phyloP scores from a whole-genome alignment of 2,329 filamentous ascomycete genomes.

The Fusarium torreyae region DNA sequence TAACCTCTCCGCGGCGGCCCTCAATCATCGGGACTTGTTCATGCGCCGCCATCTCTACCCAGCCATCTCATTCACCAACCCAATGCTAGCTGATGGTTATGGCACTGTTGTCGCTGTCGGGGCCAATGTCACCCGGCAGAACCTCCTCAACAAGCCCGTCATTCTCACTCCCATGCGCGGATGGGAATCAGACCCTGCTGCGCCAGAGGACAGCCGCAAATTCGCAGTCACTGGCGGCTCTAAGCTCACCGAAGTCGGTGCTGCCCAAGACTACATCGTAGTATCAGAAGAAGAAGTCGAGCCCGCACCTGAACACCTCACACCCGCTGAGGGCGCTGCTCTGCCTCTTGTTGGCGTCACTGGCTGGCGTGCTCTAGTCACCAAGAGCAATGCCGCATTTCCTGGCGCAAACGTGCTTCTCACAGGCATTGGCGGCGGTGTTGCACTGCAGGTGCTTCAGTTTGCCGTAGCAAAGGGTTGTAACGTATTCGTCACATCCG shows the following conservation, averaged over 20 bases:
- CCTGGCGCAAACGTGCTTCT: constrained; percentile 83
- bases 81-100: constrained; percentile 86
- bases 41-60: constrained; percentile 94
- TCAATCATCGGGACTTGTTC: constrained; percentile 97
- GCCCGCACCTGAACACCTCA: constrained; percentile 80
- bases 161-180: constrained; percentile 83
- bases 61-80: constrained; percentile 81
- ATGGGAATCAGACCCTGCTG: constrained; percentile 80
- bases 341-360: constrained; percentile 89
- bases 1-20: constrained; percentile 81
- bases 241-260: constrained; percentile 73
- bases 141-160: constrained; percentile 76
- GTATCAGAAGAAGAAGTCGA: constrained; percentile 83
- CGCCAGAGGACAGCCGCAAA: constrained; percentile 74
- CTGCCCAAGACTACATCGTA: constrained; percentile 79
- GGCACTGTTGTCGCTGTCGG: constrained; percentile 80
- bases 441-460: constrained; percentile 85
- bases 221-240: constrained; percentile 81
- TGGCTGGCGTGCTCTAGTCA: constrained; percentile 87
- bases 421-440: constrained; percentile 93
- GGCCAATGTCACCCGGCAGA: constrained; percentile 55
- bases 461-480: constrained; percentile 83
- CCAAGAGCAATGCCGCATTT: constrained; percentile 77
- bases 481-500: constrained; percentile 86
- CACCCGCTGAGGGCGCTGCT: constrained; percentile 82